Evolutionary conservation across 768 basidiomycete genomes (phyloP).

Genomic region (Butyriboletus loyo): DNA sequence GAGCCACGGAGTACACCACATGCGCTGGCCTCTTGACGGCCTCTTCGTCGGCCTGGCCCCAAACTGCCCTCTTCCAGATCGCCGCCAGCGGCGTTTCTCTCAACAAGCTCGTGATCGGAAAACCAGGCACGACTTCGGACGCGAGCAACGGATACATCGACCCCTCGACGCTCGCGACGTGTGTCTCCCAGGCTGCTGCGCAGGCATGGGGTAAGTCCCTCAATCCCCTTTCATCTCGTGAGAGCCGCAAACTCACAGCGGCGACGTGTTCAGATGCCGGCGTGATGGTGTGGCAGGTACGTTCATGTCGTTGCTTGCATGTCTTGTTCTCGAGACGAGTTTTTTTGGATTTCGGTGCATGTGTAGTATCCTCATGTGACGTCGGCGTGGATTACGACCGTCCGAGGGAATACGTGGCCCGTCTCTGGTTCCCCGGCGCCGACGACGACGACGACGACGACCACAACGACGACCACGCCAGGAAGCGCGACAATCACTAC

Average conservation of each 20-base stretch:
- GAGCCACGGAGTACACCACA: constrained; percentile 59
- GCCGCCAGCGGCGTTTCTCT: constrained; percentile 43
- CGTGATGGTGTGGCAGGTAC: constrained; percentile 45
- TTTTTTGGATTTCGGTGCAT: background rate
- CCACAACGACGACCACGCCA: constrained; percentile 8
- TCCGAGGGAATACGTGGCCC: constrained; percentile 38
- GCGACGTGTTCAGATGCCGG: constrained; percentile 30
- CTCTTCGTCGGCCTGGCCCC: constrained; percentile 60
- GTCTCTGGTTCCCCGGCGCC: constrained; percentile 7
- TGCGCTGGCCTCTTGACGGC: constrained; percentile 55
- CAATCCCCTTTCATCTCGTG: background rate
- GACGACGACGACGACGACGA: background rate
- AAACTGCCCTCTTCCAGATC: constrained; percentile 56
- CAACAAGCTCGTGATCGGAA: constrained; percentile 55
- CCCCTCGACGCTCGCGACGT: constrained; percentile 52
- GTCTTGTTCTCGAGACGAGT: background rate
- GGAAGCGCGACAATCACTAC: no score
- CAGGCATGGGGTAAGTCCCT: constrained; percentile 62
- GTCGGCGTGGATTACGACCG: constrained; percentile 38
- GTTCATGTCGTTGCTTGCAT: background rate
- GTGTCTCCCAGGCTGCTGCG: constrained; percentile 57
- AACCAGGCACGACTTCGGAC: constrained; percentile 42
- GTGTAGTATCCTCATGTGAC: constrained; percentile 37
- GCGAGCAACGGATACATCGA: constrained; percentile 57
- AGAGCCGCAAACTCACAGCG: background rate